phyloP scores from a whole-genome alignment of 306 rosid genomes.

The Ormosia emarginata region DNA sequence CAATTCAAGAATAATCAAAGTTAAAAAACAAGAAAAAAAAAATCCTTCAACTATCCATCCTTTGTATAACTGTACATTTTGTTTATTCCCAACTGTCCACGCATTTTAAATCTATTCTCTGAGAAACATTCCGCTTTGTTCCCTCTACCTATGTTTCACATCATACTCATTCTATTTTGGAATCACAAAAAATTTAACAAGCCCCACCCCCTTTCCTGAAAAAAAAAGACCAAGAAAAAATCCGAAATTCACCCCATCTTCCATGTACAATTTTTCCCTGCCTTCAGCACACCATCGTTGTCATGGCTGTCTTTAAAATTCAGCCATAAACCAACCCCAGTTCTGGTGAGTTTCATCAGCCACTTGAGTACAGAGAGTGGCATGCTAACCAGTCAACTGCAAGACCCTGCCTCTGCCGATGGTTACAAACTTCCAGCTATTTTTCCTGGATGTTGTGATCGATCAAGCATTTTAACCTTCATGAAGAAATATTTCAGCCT shows the following conservation, averaged over 20 bases:
- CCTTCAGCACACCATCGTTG: constrained; percentile 15
- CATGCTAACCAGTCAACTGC: constrained; percentile 1
- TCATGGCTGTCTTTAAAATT: constrained; percentile 53
- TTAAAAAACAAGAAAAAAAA: not conserved
- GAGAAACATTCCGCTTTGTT: constrained; percentile 40
- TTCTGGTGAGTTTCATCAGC: constrained; percentile 13
- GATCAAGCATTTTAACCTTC: not conserved
- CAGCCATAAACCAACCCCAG: constrained; percentile 47
- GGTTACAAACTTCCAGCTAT: constrained; percentile 5
- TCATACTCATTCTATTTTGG: constrained; percentile 45
- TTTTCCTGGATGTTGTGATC: constrained; percentile 10
- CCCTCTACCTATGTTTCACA: constrained; percentile 52
- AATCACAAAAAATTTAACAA: constrained; percentile 45
- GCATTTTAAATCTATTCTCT: constrained; percentile 39
- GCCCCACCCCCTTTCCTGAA: constrained; percentile 15
- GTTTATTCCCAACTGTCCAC: constrained; percentile 46
- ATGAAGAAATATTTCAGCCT: constrained; percentile 1
- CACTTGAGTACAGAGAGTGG: constrained; percentile 12
- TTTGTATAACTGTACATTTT: constrained; percentile 69
- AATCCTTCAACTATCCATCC: constrained; percentile 22
- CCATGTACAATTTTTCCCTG: constrained; percentile 45
- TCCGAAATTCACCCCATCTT: constrained; percentile 16
- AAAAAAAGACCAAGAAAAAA: not conserved
- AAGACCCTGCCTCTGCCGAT: not conserved
- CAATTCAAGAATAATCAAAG: not conserved